These are phyloP conservation scores for Claviceps pazoutovae DNA, from an alignment of 2,329 filamentous ascomycete species.

Conservation along the genomic window DNA sequence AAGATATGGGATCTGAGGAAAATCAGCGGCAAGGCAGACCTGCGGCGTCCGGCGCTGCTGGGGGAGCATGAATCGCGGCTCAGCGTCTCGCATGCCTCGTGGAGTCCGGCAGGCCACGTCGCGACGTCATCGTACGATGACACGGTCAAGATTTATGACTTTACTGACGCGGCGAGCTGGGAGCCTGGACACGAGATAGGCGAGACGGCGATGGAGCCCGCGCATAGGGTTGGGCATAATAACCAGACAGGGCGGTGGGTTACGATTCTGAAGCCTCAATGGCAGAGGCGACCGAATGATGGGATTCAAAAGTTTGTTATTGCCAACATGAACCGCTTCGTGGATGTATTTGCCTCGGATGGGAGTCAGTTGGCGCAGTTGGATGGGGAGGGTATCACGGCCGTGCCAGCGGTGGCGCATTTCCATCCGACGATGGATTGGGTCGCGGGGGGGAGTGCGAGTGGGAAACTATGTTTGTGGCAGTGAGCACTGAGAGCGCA, in stretches of 20 bases:
- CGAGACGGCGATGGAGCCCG: constrained; percentile 53
- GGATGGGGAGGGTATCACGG: constrained; percentile 79
- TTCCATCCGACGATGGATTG: constrained; percentile 82
- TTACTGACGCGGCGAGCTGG: constrained; percentile 48
- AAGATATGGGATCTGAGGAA: constrained; percentile 89
- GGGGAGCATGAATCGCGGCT: constrained; percentile 72
- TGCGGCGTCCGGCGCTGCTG: constrained; percentile 51
- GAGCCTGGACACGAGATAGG: constrained; percentile 41
- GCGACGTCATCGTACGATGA: constrained; percentile 93
- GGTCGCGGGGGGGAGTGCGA: constrained; percentile 84
- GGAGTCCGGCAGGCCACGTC: constrained; percentile 71
- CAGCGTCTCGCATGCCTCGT: constrained; percentile 85
- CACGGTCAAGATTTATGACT: constrained; percentile 83
- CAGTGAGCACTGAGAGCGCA: constrained; percentile 51
- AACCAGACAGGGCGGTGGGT: constrained; percentile 95
- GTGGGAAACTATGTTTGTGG: constrained; percentile 88
- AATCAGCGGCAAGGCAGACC: constrained; percentile 48
- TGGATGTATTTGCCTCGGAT: constrained; percentile 72
- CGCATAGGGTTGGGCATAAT: constrained; percentile 63
- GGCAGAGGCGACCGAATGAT: constrained; percentile 69
- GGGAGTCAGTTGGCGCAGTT: constrained; percentile 83
- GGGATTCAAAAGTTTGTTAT: constrained; percentile 80
- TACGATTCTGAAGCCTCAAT: constrained; percentile 68
- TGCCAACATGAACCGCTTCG: constrained; percentile 95
- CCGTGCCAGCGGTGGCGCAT: constrained; percentile 82